Evolutionary conservation across 768 basidiomycete species (phyloP).

Genomic region (Suillus placidus): DNA sequence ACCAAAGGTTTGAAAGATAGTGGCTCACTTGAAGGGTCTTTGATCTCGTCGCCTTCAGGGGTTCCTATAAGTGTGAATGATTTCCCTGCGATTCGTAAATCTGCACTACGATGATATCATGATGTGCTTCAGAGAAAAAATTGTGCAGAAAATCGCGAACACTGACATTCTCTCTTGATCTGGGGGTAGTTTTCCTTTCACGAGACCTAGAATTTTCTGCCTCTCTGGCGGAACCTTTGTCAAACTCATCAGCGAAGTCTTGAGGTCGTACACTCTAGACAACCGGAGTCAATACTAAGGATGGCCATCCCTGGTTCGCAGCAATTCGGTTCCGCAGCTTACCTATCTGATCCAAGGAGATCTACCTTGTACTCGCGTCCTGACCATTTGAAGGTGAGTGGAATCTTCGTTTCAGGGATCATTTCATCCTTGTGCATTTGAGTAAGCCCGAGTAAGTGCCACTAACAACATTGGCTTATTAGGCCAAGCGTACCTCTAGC

Average conservation of each 20-base stretch:
- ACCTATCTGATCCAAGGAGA: slow-evolving; percentile 82
- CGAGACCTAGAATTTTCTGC: slow-evolving; percentile 86
- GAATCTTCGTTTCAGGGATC: slow-evolving; percentile 48
- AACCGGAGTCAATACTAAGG: neutral
- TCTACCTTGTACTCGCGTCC: slow-evolving; percentile 67
- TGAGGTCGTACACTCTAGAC: slow-evolving; percentile 78
- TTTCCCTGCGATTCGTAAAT: slow-evolving; percentile 63
- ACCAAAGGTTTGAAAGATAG: slow-evolving; percentile 4
- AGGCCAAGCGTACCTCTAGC: neutral
- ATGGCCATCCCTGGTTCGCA: neutral
- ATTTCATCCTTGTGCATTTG: slow-evolving; percentile 7
- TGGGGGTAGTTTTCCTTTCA: slow-evolving; percentile 79
- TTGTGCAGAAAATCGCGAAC: slow-evolving; percentile 1
- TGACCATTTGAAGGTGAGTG: slow-evolving; percentile 71
- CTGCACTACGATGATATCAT: slow-evolving; percentile 46
- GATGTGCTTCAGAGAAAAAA: slow-evolving; percentile 13
- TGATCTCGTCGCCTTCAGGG: slow-evolving; percentile 82
- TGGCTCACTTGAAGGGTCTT: slow-evolving; percentile 66
- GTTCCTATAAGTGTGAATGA: slow-evolving; percentile 89
- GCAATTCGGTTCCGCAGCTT: slow-evolving; percentile 10
- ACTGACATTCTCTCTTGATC: slow-evolving; percentile 69
- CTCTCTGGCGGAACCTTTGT: slow-evolving; percentile 83
- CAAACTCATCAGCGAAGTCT: slow-evolving; percentile 61
- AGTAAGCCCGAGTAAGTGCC: neutral
- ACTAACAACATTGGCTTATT: neutral